These are phyloP conservation scores for Melaleuca quinquenervia DNA, from an alignment of 345 rosid genomes.

Conservation along the genomic window DNA sequence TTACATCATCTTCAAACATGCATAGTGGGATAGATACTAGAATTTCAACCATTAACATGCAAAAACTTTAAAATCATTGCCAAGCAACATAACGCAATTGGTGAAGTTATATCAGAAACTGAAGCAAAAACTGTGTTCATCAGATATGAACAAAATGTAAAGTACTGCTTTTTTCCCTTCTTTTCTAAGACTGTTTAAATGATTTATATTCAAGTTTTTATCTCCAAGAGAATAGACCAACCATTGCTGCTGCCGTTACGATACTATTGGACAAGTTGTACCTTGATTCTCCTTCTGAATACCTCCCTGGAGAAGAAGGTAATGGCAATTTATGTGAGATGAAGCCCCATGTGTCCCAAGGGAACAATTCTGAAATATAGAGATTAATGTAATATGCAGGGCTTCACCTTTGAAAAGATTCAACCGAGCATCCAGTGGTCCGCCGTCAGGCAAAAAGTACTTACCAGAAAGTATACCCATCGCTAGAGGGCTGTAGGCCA, in stretches of 20 bases:
- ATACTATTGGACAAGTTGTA: slow-evolving; percentile 23
- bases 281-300: slow-evolving; percentile 50
- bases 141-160: not conserved
- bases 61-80: not conserved
- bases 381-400: not conserved
- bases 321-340: not conserved
- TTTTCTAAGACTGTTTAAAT: not conserved
- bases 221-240: slow-evolving; percentile 1
- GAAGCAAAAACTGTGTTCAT: not conserved
- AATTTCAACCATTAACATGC: not conserved
- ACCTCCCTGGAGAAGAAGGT: slow-evolving; percentile 25
- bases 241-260: slow-evolving; percentile 23
- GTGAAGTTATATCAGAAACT: not conserved
- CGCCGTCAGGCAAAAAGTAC: slow-evolving; percentile 34
- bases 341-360: not conserved
- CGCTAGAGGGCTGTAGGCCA: slow-evolving; percentile 62
- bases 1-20: not conserved
- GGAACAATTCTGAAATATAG: not conserved
- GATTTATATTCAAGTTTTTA: not conserved
- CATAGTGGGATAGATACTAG: not conserved
- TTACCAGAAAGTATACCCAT: slow-evolving; percentile 68
- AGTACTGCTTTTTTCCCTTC: not conserved
- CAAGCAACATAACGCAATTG: not conserved
- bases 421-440: slow-evolving; percentile 38
- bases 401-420: slow-evolving; percentile 40